A percentile compares a stretch with the other conserved stretches of the same genome.
Evolutionary conservation across 176 grass and related monocot species (phyloP).

Genomic region (Oryza australiensis): DNA sequence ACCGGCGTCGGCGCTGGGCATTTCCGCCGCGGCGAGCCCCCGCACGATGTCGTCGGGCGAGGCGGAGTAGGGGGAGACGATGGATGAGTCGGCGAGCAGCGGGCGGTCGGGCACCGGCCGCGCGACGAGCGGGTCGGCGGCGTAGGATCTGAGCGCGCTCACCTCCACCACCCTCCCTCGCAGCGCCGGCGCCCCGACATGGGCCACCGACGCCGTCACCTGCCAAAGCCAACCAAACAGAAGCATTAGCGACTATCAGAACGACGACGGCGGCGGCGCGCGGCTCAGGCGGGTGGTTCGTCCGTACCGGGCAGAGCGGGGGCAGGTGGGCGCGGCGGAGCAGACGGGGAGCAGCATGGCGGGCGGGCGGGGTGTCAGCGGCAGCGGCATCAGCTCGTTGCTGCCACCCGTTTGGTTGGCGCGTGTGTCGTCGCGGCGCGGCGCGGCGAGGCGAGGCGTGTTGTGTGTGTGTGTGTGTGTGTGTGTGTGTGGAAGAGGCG

Average conservation of each 20-base stretch:
- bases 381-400: neutral
- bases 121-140: slow-evolving; percentile 59
- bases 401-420: slow-evolving; percentile 24
- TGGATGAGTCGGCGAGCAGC: slow-evolving; percentile 63
- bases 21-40: slow-evolving; percentile 46
- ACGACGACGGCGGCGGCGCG: no score
- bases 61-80: slow-evolving; percentile 72
- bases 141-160: slow-evolving; percentile 39
- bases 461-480: neutral
- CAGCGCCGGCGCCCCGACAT: slow-evolving; percentile 47
- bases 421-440: slow-evolving; percentile 5
- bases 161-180: slow-evolving; percentile 51
- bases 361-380: slow-evolving; percentile 8
- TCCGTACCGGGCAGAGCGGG: slow-evolving; percentile 38
- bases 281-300: no score
- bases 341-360: slow-evolving; percentile 65
- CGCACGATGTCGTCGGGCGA: slow-evolving; percentile 71
- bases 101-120: slow-evolving; percentile 54
- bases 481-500: slow-evolving; percentile 35
- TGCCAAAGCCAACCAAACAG: no score
- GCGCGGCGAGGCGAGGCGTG: no score
- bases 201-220: slow-evolving; percentile 27
- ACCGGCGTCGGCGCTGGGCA: slow-evolving; percentile 22
- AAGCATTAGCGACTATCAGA: no score
- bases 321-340: slow-evolving; percentile 59